Conservation (phyloP, 371 early-diverging fungal species). For the Choanephora cucurbitarum region DNA sequence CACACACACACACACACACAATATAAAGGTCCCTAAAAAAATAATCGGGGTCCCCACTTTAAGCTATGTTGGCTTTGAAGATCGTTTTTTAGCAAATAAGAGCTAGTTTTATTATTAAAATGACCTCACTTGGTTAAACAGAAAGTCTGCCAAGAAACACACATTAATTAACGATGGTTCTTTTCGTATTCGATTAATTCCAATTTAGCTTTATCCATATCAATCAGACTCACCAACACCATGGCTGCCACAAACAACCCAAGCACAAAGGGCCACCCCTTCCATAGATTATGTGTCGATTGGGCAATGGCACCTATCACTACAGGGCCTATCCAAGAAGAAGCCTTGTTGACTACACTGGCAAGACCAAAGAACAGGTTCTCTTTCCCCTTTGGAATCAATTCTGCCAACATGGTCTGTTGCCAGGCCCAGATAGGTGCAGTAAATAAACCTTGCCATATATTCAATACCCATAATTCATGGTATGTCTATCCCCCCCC, state of each 20-base stretch:
- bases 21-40: no score
- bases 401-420: conserved; percentile 38
- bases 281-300: conserved; percentile 34
- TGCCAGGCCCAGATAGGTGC: conserved; percentile 53
- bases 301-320: conserved; percentile 57
- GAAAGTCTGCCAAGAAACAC: no score
- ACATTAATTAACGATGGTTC: no score
- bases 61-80: no score
- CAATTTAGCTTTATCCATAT: conserved; percentile 55
- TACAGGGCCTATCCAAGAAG: conserved; percentile 66
- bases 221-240: conserved; percentile 43
- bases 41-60: no score
- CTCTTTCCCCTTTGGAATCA: conserved; percentile 55
- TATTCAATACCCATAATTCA: conserved; percentile 45
- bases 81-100: no score
- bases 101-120: no score
- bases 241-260: conserved; percentile 46
- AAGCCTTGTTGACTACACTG: conserved; percentile 64
- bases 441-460: conserved; percentile 46
- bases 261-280: conserved; percentile 38
- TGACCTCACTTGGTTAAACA: no score
- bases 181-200: conserved; percentile 34
- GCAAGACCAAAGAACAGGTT: conserved; percentile 58
- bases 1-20: no score
- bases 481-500: conserved; percentile 3